Percentiles rank a stretch among this genome's conserved stretches.
Conservation (phyloP, 345 rosid genomes). For the Moricandia arvensis region DNA sequence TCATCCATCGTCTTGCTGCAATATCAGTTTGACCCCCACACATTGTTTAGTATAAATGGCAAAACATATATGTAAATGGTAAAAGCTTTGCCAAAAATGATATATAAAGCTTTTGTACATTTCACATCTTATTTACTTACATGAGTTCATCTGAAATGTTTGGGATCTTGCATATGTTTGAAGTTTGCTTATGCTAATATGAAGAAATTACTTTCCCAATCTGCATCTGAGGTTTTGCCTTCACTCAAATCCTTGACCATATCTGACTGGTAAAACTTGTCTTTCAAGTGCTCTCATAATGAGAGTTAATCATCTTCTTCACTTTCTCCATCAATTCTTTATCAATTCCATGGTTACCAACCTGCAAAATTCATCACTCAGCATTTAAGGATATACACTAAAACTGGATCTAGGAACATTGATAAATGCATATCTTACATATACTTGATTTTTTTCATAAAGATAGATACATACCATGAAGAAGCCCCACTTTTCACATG, state of each 20-base stretch:
- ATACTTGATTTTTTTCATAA: background rate
- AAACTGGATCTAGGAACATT: background rate
- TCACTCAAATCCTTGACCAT: constrained; percentile 50
- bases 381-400: background rate
- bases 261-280: constrained; percentile 66
- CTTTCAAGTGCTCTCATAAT: constrained; percentile 69
- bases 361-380: background rate
- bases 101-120: background rate
- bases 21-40: constrained; percentile 1
- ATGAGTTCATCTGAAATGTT: constrained; percentile 59
- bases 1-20: constrained; percentile 75
- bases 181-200: constrained; percentile 65
- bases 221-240: constrained; percentile 45
- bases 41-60: background rate
- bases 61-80: constrained; percentile 5
- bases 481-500: constrained; percentile 88
- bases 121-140: constrained; percentile 38
- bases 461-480: constrained; percentile 54
- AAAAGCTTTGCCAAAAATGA: background rate
- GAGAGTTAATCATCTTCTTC: constrained; percentile 58
- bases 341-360: too few species aligned
- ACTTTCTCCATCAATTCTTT: constrained; percentile 91
- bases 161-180: constrained; percentile 55
- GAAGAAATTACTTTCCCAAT: constrained; percentile 92
- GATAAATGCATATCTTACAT: background rate